These are phyloP conservation scores for Rhododendron ovatum DNA, from an alignment of 148 eudicot species.

Conservation along the genomic window DNA sequence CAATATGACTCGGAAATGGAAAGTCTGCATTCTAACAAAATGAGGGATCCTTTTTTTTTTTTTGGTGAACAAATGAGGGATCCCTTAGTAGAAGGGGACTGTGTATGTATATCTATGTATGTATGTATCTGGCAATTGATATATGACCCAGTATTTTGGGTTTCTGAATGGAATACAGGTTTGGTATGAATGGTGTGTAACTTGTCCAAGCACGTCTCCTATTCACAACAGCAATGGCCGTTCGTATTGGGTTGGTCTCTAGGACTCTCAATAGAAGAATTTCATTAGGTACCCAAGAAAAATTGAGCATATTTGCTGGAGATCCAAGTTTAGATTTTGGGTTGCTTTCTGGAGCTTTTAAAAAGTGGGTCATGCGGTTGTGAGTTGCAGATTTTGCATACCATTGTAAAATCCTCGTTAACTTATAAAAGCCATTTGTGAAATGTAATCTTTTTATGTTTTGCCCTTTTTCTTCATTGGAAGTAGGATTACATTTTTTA, in stretches of 20 bases:
- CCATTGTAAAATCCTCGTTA: background rate
- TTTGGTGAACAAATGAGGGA: too few species aligned
- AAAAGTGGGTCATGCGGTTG: background rate
- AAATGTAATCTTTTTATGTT: background rate
- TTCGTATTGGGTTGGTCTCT: constrained; percentile 96
- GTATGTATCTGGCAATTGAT: background rate
- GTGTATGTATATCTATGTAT: background rate
- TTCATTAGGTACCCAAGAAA: background rate
- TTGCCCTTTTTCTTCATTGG: background rate
- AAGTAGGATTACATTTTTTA: background rate
- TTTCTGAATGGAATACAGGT: constrained; percentile 42
- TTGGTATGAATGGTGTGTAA: constrained; percentile 95
- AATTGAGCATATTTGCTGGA: background rate
- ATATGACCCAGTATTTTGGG: background rate
- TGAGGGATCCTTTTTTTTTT: too few species aligned
- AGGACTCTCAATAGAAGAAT: background rate
- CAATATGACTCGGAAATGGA: too few species aligned
- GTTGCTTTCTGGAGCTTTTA: background rate
- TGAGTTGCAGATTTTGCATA: background rate
- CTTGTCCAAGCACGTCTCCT: constrained; percentile 58
- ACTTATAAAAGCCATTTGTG: background rate
- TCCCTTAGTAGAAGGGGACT: too few species aligned
- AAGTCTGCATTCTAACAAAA: too few species aligned
- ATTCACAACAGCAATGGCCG: constrained; percentile 88
- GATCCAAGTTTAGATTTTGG: background rate